These are phyloP conservation scores for Fusarium staphyleae DNA, from an alignment of 2,329 filamentous ascomycete species.

Conservation along the genomic window DNA sequence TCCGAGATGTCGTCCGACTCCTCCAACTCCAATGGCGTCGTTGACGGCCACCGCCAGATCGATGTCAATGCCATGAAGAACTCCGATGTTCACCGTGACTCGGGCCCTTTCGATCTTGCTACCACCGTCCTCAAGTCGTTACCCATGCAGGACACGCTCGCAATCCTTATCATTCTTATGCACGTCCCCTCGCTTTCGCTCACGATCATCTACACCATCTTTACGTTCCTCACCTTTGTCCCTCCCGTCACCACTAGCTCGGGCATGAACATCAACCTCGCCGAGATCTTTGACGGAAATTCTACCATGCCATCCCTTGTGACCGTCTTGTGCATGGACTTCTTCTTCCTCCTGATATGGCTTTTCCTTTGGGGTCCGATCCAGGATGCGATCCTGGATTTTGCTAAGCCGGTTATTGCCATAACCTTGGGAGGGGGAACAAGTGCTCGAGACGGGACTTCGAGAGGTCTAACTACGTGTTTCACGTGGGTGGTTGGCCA, in stretches of 20 bases:
- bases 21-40: constrained; percentile 47
- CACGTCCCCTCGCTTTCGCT: constrained; percentile 89
- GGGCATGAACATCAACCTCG: constrained; percentile 80
- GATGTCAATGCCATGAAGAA: constrained; percentile 75
- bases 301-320: constrained; percentile 85
- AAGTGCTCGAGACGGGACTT: constrained; percentile 70
- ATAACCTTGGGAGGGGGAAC: constrained; percentile 87
- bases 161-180: constrained; percentile 94
- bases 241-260: constrained; percentile 81
- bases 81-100: constrained; percentile 71
- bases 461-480: constrained; percentile 75
- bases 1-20: constrained; percentile 66
- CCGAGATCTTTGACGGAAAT: constrained; percentile 89
- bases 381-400: constrained; percentile 86
- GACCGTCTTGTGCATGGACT: constrained; percentile 84
- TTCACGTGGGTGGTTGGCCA: constrained; percentile 70
- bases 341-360: constrained; percentile 84
- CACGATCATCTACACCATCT: constrained; percentile 88
- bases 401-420: constrained; percentile 92
- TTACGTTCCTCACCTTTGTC: constrained; percentile 91
- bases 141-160: constrained; percentile 92
- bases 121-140: constrained; percentile 89
- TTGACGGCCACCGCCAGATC: constrained; percentile 67
- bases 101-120: constrained; percentile 77
- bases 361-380: constrained; percentile 86